Conservation (phyloP, 176 grass and related monocot genomes). For the Triticum turgidum region DNA sequence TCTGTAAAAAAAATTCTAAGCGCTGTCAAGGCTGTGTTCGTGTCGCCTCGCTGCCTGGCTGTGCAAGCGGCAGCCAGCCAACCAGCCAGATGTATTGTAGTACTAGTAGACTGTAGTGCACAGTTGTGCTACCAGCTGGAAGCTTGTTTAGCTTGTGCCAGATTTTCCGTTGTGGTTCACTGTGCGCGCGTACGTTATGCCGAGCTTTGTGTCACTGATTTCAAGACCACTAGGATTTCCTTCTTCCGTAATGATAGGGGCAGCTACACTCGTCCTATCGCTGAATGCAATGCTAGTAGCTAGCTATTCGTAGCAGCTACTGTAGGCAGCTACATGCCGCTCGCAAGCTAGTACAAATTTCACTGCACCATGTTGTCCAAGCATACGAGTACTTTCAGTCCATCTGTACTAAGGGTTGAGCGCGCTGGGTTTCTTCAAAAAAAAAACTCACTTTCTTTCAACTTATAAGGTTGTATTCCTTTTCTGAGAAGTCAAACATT, state of each 20-base stretch:
- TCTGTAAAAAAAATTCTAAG: background rate
- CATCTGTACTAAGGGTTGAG: too few species aligned
- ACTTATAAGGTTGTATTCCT: too few species aligned
- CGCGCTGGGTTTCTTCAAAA: too few species aligned
- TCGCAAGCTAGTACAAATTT: background rate
- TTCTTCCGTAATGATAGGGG: background rate
- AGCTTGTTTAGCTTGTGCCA: background rate
- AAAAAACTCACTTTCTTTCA: too few species aligned
- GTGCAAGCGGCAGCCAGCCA: background rate
- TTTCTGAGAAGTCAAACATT: too few species aligned
- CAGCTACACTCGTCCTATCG: background rate
- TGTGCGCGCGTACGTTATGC: background rate
- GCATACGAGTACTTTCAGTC: too few species aligned
- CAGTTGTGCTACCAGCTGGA: background rate
- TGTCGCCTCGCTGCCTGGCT: background rate
- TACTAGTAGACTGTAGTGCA: background rate
- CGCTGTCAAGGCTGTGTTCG: background rate
- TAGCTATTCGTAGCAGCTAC: background rate
- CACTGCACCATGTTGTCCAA: too few species aligned
- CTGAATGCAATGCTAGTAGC: slow-evolving; percentile 6
- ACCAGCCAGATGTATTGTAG: background rate
- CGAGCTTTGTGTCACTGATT: slow-evolving; percentile 15
- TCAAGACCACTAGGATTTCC: background rate
- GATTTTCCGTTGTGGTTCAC: background rate
- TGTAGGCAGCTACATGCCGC: background rate